phyloP scores from a whole-genome alignment of 1,284 basidiomycete species.

The Psilocybe mexicana region DNA sequence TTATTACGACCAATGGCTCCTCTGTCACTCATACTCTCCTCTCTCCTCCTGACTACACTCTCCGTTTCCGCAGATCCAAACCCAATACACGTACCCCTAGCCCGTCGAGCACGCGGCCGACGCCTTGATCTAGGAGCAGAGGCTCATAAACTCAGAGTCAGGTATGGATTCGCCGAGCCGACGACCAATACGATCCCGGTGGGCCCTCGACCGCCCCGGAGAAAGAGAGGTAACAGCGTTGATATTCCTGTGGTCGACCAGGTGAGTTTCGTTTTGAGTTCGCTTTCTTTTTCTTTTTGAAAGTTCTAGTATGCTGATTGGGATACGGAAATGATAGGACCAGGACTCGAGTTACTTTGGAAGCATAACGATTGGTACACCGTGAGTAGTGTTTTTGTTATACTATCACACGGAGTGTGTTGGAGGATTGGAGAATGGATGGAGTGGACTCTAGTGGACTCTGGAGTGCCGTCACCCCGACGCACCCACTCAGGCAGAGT shows the following conservation, averaged over 20 bases:
- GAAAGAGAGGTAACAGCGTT: conserved; percentile 29
- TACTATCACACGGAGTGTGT: not conserved
- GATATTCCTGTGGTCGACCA: conserved; percentile 45
- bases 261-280: conserved; percentile 29
- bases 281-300: conserved; percentile 3
- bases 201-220: not conserved
- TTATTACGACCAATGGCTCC: conserved; percentile 17
- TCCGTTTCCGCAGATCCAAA: conserved; percentile 8
- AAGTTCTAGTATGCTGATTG: not conserved
- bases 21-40: conserved; percentile 8
- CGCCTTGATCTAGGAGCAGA: conserved; percentile 25
- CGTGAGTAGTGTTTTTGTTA: conserved; percentile 38
- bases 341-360: conserved; percentile 52
- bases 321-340: too few relatives aligned
- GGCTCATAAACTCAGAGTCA: conserved; percentile 35
- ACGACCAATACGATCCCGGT: conserved; percentile 1
- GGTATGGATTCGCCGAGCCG: conserved; percentile 32
- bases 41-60: conserved; percentile 4
- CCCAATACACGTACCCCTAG: conserved; percentile 10
- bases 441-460: too few relatives aligned
- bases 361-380: conserved; percentile 47
- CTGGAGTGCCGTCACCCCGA: too few relatives aligned
- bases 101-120: conserved; percentile 7
- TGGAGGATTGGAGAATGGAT: not conserved
- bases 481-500: too few relatives aligned